A percentile compares a stretch with the other conserved stretches of the same genome.
phyloP scores from a whole-genome alignment of 257 asterid species.

The Nicotiana obtusifolia region DNA sequence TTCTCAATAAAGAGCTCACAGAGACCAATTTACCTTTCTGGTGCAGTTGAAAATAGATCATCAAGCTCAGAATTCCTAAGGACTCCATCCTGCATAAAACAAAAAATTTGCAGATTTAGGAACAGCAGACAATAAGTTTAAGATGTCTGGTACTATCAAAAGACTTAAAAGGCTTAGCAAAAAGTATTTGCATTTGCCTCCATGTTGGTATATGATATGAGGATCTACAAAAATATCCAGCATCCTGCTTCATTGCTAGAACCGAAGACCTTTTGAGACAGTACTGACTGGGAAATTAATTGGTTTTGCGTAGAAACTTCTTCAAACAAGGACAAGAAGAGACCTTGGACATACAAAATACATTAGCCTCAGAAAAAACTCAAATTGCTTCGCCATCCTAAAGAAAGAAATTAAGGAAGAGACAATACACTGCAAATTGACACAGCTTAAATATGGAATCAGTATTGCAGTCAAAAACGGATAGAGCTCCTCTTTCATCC shows the following conservation, averaged over 20 bases:
- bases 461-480: neutral
- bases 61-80: slow-evolving; percentile 76
- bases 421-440: neutral
- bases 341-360: neutral
- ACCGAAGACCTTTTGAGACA: neutral
- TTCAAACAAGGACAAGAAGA: neutral
- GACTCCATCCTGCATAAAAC: slow-evolving; percentile 75
- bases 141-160: neutral
- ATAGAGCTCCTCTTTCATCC: neutral
- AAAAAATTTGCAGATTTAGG: slow-evolving; percentile 15
- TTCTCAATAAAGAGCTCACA: neutral
- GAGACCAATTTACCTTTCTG: slow-evolving; percentile 54
- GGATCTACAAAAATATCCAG: neutral
- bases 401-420: neutral
- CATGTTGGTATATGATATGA: neutral
- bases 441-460: neutral
- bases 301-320: neutral
- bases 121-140: neutral
- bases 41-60: slow-evolving; percentile 93
- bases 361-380: neutral
- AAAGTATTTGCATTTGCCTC: neutral
- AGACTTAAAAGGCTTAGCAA: neutral
- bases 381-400: neutral
- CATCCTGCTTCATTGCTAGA: neutral
- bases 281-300: neutral